Base-by-base conservation (phyloP, 768 basidiomycete species). In the Tephrocybe sp. region DNA sequence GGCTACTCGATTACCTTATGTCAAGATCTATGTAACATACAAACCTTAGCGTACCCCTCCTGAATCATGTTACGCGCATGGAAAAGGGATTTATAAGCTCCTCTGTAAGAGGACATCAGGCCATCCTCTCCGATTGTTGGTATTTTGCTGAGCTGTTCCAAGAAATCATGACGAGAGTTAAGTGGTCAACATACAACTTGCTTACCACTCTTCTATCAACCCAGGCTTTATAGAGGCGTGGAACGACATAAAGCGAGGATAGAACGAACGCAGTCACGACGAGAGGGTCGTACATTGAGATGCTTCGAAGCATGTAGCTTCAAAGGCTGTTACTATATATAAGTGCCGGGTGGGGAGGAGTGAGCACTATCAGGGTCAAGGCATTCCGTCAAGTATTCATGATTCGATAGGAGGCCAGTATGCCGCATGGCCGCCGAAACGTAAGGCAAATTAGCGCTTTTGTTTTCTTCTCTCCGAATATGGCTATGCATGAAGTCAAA, bases 21-120 rank as follows among this genome's bases (percentile, higher is more conserved):
- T 18, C 4, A 21, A 6, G 38, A 20, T 4, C 20, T 1, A 25
- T 25, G 17, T 17, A n/a, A n/a, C n/a, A 2, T 10, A 52, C 23
- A 12, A 11, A 58, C 55, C 50, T 54, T 57, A 10, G 51, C 36
- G 39, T 58, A 62, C 7, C 61, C 59, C 43, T 62, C 57, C 23
- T 52, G 50, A 32, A 59, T 50, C 28, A 64, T 51, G 18, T 57
- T 54, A 18, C 46, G 44, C 20, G 42, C 41, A 45, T 57, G 30
- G 38, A 30, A 37, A 5, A 58, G 17, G 24, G 21, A 52, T 32
- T 38, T 51, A 18, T 58, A 53, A 12, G 56, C 60, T 40, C 61
- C 59, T 9, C 49, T 42, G 46, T 57, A 59, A 10, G 59, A 62
- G 9, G 52, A 45, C 17, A 60, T 34, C 15, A 50, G 39, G 18